Base-by-base conservation (phyloP, 345 rosid species). In the Hibiscus trionum region DNA sequence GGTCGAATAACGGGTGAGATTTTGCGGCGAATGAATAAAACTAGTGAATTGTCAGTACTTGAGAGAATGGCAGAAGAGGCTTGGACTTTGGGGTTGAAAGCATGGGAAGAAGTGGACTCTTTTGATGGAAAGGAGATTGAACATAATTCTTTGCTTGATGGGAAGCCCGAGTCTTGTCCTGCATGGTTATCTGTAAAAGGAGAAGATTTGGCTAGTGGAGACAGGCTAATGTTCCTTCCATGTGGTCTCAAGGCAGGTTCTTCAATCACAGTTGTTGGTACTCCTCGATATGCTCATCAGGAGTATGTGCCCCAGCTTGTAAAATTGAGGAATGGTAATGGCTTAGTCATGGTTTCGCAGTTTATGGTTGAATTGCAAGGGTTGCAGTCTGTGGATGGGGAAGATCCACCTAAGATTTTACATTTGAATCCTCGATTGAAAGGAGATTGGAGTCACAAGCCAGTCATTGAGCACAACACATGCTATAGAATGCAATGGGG, bases 401-500 rank as follows among this genome's bases (percentile, higher is more conserved):
- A 95, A 84, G 96, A 88, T 78, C 97, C 97, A 0, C 99, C 99
- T 10, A 95, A 86, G 84, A 92, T 95, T 84, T 80, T 95, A 67
- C 99, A 95, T 82, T 76, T 95, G 76, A 95, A 95, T 79, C 99
- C 99, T 73, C 85, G 99, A 72, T 64, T 95, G 61, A 92, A 77
- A 79, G 99, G 99, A 73, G 99, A 95, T 82, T 95, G 99, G 99
- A 95, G 84, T 77, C 87, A 64, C 24, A 75, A 59, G 39, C 93
- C 99, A 0, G 93, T 95, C 62, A 90, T 95, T 83, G 99, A 95
- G 80, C 99, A 95, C 66, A 95, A 95, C 78, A 92, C 97, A 37
- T 95, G 99, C 81, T 92, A 95, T 78, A 88, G 99, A 84, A 95
- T 95, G 99, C 99, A 92, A 71, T 95, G 99, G 99, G 97, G 99